Base-by-base conservation (phyloP, 352 stramenopile genomes). In the Phytophthora colocasiae region DNA sequence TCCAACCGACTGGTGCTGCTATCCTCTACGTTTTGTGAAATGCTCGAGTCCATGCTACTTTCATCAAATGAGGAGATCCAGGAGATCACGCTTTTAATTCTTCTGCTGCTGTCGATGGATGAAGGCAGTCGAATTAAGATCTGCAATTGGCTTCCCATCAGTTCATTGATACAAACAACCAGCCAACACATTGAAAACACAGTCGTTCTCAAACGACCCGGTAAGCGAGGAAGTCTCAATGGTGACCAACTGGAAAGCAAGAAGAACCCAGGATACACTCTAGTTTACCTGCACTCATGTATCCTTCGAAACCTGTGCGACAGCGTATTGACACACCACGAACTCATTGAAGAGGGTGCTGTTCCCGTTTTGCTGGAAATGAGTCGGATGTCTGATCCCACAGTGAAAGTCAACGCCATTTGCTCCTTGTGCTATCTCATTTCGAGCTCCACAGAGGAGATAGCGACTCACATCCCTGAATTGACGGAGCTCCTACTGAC, bases 271-370 rank as follows among this genome's bases (percentile, higher is more conserved):
- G 24, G 36, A 49, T 27, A 71, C 40, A n/a, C 39, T 17, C 67
- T 87, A 6, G 63, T 88, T 19, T 84, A 83, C 27, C 63, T 91
- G 3, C 75, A 88, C 34, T 92, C 83, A n/a, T 91, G 80, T 32
- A 75, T 94, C 24, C 39, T 94, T 5, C 80, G 85, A 27, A 90
- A 92, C 38, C 56, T 94, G 14, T 91, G 83, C 52, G 80, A 90
- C 27, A 92, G 80, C 22, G 82, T 90, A 6, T 57, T 91, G 41
- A 92, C 81, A 2, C 85, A 91, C 55, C 85, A 92, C 53, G 80
- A 92, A 24, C 68, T 94, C 4, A 78, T 94, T 26, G 77, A 90
- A 48, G 79, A 83, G 34, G 76, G 70, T 1, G 62, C 58, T 9
- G 73, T 92, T n/a, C 75, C 58, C 0, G 72, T 89, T 6, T 56